phyloP scores from a whole-genome alignment of 352 stramenopile genomes.

The Phytophthora crassamura region DNA sequence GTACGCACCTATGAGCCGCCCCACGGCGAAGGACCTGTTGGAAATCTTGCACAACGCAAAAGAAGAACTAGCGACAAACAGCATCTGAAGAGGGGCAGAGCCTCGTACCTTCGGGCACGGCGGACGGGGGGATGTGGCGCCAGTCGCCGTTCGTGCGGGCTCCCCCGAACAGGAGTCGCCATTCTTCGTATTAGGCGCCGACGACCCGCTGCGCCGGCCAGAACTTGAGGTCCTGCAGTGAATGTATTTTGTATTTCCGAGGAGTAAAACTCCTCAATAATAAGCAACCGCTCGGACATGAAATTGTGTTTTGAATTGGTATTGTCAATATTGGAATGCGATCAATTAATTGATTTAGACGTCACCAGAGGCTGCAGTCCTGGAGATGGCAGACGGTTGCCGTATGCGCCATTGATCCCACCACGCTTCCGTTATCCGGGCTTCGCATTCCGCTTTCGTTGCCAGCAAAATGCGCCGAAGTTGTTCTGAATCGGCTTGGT shows the following conservation, averaged over 20 bases:
- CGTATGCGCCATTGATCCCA: constrained; percentile 25
- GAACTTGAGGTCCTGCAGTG: constrained; percentile 30
- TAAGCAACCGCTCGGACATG: constrained; percentile 8
- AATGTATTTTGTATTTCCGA: constrained; percentile 43
- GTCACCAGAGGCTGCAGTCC: not conserved
- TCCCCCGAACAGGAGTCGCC: constrained; percentile 35
- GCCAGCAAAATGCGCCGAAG: constrained; percentile 24
- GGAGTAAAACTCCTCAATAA: constrained; percentile 25
- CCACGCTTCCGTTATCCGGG: constrained; percentile 14
- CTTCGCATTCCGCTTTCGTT: constrained; percentile 11
- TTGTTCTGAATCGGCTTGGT: constrained; percentile 24
- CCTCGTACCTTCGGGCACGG: constrained; percentile 15
- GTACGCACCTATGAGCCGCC: constrained; percentile 54
- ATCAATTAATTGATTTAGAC: not conserved
- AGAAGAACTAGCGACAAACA: constrained; percentile 39
- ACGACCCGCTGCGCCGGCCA: constrained; percentile 16
- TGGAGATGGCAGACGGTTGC: not conserved
- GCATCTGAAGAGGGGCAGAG: constrained; percentile 41
- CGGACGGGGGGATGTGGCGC: constrained; percentile 26
- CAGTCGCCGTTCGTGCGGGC: constrained; percentile 25
- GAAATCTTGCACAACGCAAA: constrained; percentile 48
- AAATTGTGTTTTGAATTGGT: not conserved
- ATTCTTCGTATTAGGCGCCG: constrained; percentile 38
- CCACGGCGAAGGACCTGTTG: constrained; percentile 58
- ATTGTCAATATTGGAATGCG: not conserved